phyloP scores from a whole-genome alignment of 108 stramenopile species.

The Fragilaria radians region DNA sequence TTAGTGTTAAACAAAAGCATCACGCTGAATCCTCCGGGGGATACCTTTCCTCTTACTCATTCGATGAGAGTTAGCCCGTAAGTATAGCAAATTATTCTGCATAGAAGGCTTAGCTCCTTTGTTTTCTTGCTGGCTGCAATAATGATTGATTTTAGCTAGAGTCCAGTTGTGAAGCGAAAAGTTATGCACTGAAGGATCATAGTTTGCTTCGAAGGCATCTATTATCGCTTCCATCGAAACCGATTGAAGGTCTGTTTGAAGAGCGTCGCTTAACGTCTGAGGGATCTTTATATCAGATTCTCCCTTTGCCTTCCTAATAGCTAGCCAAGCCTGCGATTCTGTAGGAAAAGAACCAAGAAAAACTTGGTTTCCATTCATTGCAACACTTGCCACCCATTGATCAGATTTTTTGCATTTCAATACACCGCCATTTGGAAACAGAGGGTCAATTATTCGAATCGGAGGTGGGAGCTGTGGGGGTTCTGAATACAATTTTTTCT shows the following conservation, averaged over 20 bases:
- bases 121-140: not conserved
- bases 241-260: not conserved
- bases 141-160: constrained; percentile 1
- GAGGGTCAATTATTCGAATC: not conserved
- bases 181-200: not conserved
- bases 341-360: constrained; percentile 5
- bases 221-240: constrained; percentile 8
- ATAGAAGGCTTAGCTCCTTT: too few species aligned
- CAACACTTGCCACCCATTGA: constrained; percentile 1
- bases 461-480: constrained; percentile 3
- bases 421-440: constrained; percentile 4
- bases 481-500: not conserved
- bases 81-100: too few species aligned
- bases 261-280: not conserved
- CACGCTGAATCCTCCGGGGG: too few species aligned
- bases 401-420: constrained; percentile 1
- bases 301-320: not conserved
- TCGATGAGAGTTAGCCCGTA: too few species aligned
- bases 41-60: too few species aligned
- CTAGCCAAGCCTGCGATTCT: constrained; percentile 2
- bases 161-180: constrained; percentile 9
- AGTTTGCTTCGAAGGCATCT: constrained; percentile 2
- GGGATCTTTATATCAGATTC: not conserved
- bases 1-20: too few species aligned
- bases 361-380: constrained; percentile 1